Evolutionary conservation across 2,329 filamentous ascomycete species (phyloP).

Genomic region (Exophiala phaeomuriformis): DNA sequence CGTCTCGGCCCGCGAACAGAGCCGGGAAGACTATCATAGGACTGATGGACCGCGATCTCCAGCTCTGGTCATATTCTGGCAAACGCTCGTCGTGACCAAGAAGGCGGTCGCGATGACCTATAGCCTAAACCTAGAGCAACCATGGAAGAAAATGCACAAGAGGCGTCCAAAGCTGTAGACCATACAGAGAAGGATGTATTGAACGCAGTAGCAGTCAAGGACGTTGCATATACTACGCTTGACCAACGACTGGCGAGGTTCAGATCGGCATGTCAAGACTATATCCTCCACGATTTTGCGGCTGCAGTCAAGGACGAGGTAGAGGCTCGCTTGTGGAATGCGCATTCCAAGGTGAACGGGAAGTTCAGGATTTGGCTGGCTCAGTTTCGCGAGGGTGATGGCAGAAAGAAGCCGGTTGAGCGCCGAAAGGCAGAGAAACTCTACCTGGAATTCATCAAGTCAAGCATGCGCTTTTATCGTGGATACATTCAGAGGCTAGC

Average conservation of each 20-base stretch:
- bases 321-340: conserved; percentile 68
- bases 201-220: conserved; percentile 30
- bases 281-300: conserved; percentile 17
- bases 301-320: conserved; percentile 55
- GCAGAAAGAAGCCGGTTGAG: conserved; percentile 51
- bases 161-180: conserved; percentile 45
- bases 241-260: conserved; percentile 23
- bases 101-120: conserved; percentile 25
- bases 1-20: conserved; percentile 11
- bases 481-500: conserved; percentile 74
- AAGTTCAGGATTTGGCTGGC: conserved; percentile 65
- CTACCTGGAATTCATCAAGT: conserved; percentile 79
- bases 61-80: conserved; percentile 17
- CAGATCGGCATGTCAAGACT: conserved; percentile 22
- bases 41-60: conserved; percentile 21
- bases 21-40: conserved; percentile 9
- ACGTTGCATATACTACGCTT: conserved; percentile 17
- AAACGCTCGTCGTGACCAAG: conserved; percentile 24
- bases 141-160: conserved; percentile 32
- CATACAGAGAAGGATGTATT: conserved; percentile 39
- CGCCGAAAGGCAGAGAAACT: conserved; percentile 72
- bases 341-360: conserved; percentile 68
- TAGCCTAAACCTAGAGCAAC: conserved; percentile 10
- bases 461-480: conserved; percentile 80
- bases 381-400: conserved; percentile 45